A percentile compares a stretch with the other conserved stretches of the same genome.
Conservation (phyloP, 495 filamentous ascomycete genomes). For the Penicillium samsonianum region DNA sequence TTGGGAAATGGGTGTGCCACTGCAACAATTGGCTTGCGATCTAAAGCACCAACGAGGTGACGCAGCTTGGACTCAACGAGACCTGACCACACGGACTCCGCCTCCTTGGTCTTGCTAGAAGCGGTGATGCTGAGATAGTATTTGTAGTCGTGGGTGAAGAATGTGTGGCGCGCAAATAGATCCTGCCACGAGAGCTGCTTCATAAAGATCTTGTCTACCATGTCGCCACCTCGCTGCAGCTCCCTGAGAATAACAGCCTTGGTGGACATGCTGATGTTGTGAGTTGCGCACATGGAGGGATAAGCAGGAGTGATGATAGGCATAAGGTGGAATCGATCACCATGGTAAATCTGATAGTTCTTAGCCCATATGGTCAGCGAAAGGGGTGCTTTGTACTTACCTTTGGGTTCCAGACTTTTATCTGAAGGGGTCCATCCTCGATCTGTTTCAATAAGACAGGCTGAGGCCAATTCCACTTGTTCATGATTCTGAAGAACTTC, state of each 20-base stretch:
- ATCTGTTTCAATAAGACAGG: conserved; percentile 88
- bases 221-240: conserved; percentile 70
- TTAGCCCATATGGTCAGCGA: background rate
- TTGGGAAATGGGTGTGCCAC: conserved; percentile 92
- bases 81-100: conserved; percentile 84
- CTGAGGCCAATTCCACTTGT: conserved; percentile 89
- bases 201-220: conserved; percentile 77
- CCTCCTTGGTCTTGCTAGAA: conserved; percentile 82
- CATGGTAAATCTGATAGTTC: conserved; percentile 65
- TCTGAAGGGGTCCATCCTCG: conserved; percentile 76
- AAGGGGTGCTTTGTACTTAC: conserved; percentile 43
- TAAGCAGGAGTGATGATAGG: conserved; percentile 97
- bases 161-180: conserved; percentile 82
- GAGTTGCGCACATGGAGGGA: conserved; percentile 93
- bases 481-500: conserved; percentile 93
- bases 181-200: conserved; percentile 81
- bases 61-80: conserved; percentile 91
- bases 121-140: conserved; percentile 90
- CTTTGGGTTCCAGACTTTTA: conserved; percentile 93
- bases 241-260: conserved; percentile 81
- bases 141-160: conserved; percentile 90
- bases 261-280: conserved; percentile 86
- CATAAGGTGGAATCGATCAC: conserved; percentile 86
- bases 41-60: conserved; percentile 76
- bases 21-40: conserved; percentile 69